Evolutionary conservation across 2,329 filamentous ascomycete genomes (phyloP), one percentile per base, ranked within the genome.

Genomic region (Trichoderma brevicompactum): DNA sequence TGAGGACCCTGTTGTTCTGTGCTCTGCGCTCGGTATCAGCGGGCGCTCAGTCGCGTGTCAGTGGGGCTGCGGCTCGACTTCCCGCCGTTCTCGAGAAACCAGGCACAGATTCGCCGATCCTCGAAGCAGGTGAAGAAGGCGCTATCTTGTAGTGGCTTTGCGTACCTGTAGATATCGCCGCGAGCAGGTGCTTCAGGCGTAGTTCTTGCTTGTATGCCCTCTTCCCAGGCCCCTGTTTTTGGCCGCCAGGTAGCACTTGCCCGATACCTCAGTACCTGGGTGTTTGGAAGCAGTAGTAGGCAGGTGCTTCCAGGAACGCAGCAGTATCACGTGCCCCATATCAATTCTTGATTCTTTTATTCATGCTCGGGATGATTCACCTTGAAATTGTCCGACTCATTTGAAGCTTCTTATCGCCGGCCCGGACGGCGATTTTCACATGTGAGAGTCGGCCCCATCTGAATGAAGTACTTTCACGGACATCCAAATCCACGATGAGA

Each of bases 41-140:
- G 59, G 59, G 59, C 59, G 59, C 59, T 63, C 40, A 44, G 40
- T 52, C 59, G 59, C 59, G 49, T 63, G 49, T 63, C 40, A 46
- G 59, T 62, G 59, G 59, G 59, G 48, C 49, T n/a, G 13, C 23
- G 44, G 43, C n/a, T 53, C 40, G 41, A 15, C 46, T 23, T 62
- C 59, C 59, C 44, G 48, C 48, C 48, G 23, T 38, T 34, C n/a
- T 53, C 32, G 38, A 62, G 48, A 34, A 62, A 36, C 38, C 59
- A 62, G 40, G 59, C 40, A 46, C 59, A 23, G 9, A 53, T 28
- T 15, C 19, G 19, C 10, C 36, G 49, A 63, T 54, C 59, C 34
- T 13, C 23, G 46, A 43, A 43, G 13, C 12, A 38, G 49, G 40
- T 54, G 59, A 43, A 54, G 50, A 17, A 28, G 52, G 13, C 4